These are phyloP conservation scores for Crassisporium funariophilum DNA, from an alignment of 768 basidiomycete species.

Conservation along the genomic window DNA sequence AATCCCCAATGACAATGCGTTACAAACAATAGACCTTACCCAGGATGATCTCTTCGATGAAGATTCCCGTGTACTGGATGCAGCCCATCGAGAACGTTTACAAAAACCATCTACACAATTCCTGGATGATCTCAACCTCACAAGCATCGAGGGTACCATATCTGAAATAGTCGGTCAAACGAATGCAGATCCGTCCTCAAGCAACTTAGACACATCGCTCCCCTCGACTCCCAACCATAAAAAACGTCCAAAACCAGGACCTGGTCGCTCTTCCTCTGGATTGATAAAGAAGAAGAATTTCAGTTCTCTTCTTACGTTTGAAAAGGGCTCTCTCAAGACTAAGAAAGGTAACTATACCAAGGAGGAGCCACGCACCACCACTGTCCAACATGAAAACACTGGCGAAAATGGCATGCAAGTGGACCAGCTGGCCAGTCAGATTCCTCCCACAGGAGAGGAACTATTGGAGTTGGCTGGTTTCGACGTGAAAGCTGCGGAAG, in stretches of 20 bases:
- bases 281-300: conserved; percentile 35
- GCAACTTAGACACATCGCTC: background rate
- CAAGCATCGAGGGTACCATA: conserved; percentile 40
- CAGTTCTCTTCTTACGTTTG: conserved; percentile 55
- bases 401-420: too few relatives aligned
- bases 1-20: too few relatives aligned
- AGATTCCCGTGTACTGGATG: conserved; percentile 17
- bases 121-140: conserved; percentile 42
- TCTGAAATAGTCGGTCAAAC: conserved; percentile 37
- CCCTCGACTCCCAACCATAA: conserved; percentile 5
- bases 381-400: background rate
- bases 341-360: conserved; percentile 46
- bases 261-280: conserved; percentile 51
- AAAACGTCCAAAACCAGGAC: conserved; percentile 44
- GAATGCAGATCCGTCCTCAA: conserved; percentile 17
- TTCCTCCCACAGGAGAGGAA: conserved; percentile 34
- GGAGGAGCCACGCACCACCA: background rate
- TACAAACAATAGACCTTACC: background rate
- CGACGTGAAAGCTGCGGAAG: conserved; percentile 34
- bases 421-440: too few relatives aligned
- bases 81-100: conserved; percentile 48
- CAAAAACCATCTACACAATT: conserved; percentile 59
- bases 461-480: conserved; percentile 55
- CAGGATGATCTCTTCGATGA: conserved; percentile 18
- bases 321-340: conserved; percentile 53